Conservation (phyloP, 2,329 filamentous ascomycete genomes). For the Waltergamsia citrina region DNA sequence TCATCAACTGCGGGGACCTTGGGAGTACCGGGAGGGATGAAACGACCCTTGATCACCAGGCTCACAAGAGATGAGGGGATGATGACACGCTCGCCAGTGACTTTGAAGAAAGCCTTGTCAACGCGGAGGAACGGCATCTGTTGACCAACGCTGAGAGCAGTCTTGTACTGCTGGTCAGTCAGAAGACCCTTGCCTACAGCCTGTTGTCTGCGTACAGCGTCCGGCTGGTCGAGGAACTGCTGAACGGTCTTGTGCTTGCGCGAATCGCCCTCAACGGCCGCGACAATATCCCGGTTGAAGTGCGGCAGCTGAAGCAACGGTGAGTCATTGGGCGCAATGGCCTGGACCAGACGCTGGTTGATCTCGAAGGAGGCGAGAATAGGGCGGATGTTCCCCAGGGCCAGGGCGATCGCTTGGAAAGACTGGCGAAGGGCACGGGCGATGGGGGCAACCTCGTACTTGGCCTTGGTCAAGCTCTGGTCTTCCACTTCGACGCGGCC, state of each 20-base stretch:
- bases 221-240: conserved; percentile 78
- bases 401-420: conserved; percentile 77
- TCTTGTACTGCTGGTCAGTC: conserved; percentile 65
- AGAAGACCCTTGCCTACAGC: conserved; percentile 64
- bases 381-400: conserved; percentile 75
- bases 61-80: conserved; percentile 89
- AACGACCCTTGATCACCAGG: conserved; percentile 88
- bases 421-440: conserved; percentile 79
- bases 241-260: conserved; percentile 72
- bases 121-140: conserved; percentile 79
- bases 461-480: conserved; percentile 66
- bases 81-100: conserved; percentile 80
- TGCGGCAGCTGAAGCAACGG: conserved; percentile 88
- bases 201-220: conserved; percentile 61
- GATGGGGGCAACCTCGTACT: conserved; percentile 81
- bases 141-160: conserved; percentile 65
- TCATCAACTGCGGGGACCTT: conserved; percentile 67
- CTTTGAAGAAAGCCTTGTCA: conserved; percentile 96
- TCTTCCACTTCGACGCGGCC: conserved; percentile 81
- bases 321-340: conserved; percentile 71
- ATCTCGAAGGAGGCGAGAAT: conserved; percentile 74
- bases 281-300: conserved; percentile 60
- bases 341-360: conserved; percentile 84
- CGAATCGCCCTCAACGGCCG: conserved; percentile 63
- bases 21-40: conserved; percentile 77